Evolutionary conservation across 2,329 filamentous ascomycete genomes (phyloP), one percentile per base, ranked within the genome.

Genomic region (Botrytis cinerea): DNA sequence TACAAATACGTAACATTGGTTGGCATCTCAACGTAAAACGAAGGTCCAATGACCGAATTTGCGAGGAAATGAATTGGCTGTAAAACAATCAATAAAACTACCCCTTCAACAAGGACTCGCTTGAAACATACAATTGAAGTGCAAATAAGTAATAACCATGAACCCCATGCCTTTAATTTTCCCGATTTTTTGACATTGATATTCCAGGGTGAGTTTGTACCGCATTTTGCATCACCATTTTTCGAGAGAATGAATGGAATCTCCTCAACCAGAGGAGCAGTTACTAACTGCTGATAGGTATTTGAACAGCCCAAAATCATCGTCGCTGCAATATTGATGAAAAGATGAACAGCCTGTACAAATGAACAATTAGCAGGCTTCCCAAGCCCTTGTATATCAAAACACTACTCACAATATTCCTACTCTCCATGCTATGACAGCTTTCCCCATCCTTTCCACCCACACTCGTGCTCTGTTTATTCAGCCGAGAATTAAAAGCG

Each of bases 61-160:
- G 76, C 74, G 46, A 77, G 75, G 67, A 77, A 77, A 69, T 77
- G 75, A 22, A 77, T 48, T 6, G 76, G 76, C 75, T 77, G 68
- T 10, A 32, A 12, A 46, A 32, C 12, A 20, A 20, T 74, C 45
- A 74, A 61, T 22, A 48, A n/a, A 12, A 25, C 7, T 45, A n/a
- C 38, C 18, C 16, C 20, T 10, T n/a, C 12, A n/a, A 54, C 32
- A 16, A n/a, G 18, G 7, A 59, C 46, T 10, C 25, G 9, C 8
- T 48, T 40, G 9, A 48, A 46, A 73, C 75, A 70, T 73, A 76
- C 76, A 32, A 77, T 59, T n/a, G 76, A 77, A 25, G 75, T 77
- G 10, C 59, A 20, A 40, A 77, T 77, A 51, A 77, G 74, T 32
- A 77, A 70, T 32, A 75, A 8, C 76, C 76, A 77, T 28, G 74